Evolutionary conservation across 768 basidiomycete species (phyloP), one percentile per base, ranked within the genome.

Genomic region (Termitomyces sp.): DNA sequence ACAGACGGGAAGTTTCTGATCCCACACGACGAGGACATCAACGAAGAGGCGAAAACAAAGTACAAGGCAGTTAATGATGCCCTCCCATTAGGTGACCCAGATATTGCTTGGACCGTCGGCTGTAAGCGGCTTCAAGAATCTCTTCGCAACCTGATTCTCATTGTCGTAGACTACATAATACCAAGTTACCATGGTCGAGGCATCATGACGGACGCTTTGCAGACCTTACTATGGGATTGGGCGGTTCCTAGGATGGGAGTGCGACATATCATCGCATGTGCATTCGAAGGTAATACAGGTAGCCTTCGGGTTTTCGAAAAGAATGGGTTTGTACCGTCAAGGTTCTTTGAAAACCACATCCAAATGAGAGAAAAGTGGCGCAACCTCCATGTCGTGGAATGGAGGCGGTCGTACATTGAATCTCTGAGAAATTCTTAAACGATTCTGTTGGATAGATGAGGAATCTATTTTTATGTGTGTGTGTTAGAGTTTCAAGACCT

Each of bases 191-290:
- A 89, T 57, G 77, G 86, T 31, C 76, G 72, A 61, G 87, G 88
- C 0, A 88, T 91, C 60, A 90, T 90, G 90, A 79, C 80, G 22
- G 82, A 80, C n/a, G 86, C 79, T 0, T 64, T 91, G 32, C 69
- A 69, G 8, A 78, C 78, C 5, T 48, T 92, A 32, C 53, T 90
- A 44, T 64, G 77, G 18, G 64, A 76, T 12, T 89, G 89, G 87
- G 81, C 74, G 22, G 72, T 88, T 42, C 86, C 86, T 1, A 72
- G 84, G 49, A 87, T 90, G 88, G 76, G 78, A 0, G 74, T 78
- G 7, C 75, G 76, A 9, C 66, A 66, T 48, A 73, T 88, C 57
- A 68, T 72, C 18, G 79, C 70, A 2, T 69, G 71, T 12, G 74
- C 78, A 6, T 81, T 79, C 49, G 64, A 65, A 5, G 85, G 75